A percentile compares a stretch with the other conserved stretches of the same genome.
Evolutionary conservation across 495 filamentous ascomycete species (phyloP).

Genomic region (Venustampulla echinocandica): DNA sequence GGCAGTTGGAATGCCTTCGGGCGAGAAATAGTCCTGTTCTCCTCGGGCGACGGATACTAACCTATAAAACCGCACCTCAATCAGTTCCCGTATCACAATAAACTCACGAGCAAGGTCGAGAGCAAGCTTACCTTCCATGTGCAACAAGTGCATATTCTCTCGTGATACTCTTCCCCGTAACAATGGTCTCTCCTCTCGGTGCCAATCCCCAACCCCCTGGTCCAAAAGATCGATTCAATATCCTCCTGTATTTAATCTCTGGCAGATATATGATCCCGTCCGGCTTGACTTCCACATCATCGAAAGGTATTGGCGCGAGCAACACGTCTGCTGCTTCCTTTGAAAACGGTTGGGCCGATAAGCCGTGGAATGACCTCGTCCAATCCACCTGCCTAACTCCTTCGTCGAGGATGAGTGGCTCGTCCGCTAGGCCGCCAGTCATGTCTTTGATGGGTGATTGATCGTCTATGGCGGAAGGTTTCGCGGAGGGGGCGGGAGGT

Average conservation of each 20-base stretch:
- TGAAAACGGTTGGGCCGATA: constrained; percentile 66
- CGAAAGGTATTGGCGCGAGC: constrained; percentile 52
- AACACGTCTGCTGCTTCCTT: constrained; percentile 67
- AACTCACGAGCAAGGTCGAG: neutral
- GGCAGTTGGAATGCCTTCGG: constrained; percentile 90
- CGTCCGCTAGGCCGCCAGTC: constrained; percentile 25
- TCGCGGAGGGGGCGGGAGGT: neutral
- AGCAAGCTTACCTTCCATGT: constrained; percentile 65
- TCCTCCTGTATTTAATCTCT: constrained; percentile 96
- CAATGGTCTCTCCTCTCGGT: constrained; percentile 81
- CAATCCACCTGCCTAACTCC: constrained; percentile 57
- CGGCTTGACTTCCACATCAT: constrained; percentile 91
- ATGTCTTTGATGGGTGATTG: constrained; percentile 25
- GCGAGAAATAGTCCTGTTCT: constrained; percentile 89
- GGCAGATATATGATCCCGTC: constrained; percentile 95
- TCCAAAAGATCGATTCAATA: constrained; percentile 85
- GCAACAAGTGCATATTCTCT: constrained; percentile 91
- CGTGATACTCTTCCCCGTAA: constrained; percentile 81
- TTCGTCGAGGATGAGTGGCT: constrained; percentile 25
- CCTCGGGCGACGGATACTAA: constrained; percentile 88
- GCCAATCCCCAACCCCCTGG: constrained; percentile 94
- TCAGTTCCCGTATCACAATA: neutral
- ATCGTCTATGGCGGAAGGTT: constrained; percentile 8
- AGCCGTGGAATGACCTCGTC: constrained; percentile 86
- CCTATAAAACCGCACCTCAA: constrained; percentile 33